phyloP scores from a whole-genome alignment of 192 early-diverging fungal species.

The Coemansia javaensis region DNA sequence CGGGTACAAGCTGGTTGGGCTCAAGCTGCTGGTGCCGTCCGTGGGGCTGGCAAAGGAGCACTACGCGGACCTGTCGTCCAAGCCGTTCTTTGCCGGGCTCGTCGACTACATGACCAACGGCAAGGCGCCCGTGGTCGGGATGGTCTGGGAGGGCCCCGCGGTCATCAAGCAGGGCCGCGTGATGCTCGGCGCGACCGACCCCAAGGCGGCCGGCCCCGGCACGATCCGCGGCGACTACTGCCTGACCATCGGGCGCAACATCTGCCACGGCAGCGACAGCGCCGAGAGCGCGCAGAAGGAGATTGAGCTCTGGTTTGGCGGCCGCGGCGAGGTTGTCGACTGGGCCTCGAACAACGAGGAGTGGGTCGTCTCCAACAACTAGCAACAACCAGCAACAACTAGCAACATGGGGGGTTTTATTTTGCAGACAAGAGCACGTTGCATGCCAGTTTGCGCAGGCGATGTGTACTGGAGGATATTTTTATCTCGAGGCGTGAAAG shows the following conservation, averaged over 20 bases:
- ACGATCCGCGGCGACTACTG: conserved; percentile 87
- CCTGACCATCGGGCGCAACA: conserved; percentile 72
- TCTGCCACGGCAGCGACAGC: conserved; percentile 85
- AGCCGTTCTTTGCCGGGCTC: conserved; percentile 86
- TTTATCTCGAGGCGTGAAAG: too few relatives aligned
- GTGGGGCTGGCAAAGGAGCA: conserved; percentile 72
- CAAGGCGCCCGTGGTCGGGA: conserved; percentile 74
- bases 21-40: conserved; percentile 69
- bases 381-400: too few relatives aligned
- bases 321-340: conserved; percentile 56
- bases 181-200: conserved; percentile 91
- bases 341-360: conserved; percentile 60
- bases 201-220: conserved; percentile 77
- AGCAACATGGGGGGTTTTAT: too few relatives aligned
- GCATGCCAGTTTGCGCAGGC: too few relatives aligned
- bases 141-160: conserved; percentile 80
- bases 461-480: too few relatives aligned
- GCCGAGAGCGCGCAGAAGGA: conserved; percentile 78
- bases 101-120: conserved; percentile 93
- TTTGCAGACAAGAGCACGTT: too few relatives aligned
- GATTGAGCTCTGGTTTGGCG: conserved; percentile 71
- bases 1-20: conserved; percentile 86
- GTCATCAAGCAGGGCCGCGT: conserved; percentile 83
- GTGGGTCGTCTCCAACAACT: conserved; percentile 70
- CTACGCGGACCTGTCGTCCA: conserved; percentile 76